Base-by-base conservation (phyloP, 441 rosid species). In the Arabidopsis lyrata region DNA sequence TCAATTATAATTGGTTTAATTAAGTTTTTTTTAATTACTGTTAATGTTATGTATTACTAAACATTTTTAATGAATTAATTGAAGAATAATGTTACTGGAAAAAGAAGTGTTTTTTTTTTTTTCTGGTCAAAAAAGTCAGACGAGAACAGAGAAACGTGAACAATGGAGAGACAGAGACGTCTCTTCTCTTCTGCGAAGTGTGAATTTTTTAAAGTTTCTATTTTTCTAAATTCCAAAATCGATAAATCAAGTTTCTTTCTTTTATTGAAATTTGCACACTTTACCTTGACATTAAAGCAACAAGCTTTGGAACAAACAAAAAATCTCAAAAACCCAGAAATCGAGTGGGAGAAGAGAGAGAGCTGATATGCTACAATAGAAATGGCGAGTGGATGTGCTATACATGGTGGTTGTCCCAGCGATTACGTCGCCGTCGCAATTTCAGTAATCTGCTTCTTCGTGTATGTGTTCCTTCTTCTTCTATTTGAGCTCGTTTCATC, bases 361-460 rank as follows among this genome's bases (percentile, higher is more conserved):
- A 63, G 41, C 56, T 53, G 68, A 71, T 70, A 76, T 78, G 78
- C 77, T 75, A 58, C 73, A 65, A 70, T 32, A 71, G 66, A 44
- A 13, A 88, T 88, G 91, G 82, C 80, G 53, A 53, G 4, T 41
- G 73, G 77, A 76, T 91, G 98, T 66, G 91, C 87, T 15, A 35
- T 34, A 53, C 27, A 16, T 59, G 97, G 96, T 47, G 98, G 96
- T 77, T 93, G 97, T 48, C 95, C 95, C 75, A 83, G 84, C 74
- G 97, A 93, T 78, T 93, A 88, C 84, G 57, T 88, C 18, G 98
- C 92, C 70, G 67, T 93, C 48, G 73, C 82, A 54, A 68, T 87
- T 16, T 90, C 97, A 15, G 44, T 66, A 10, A 68, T 90, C 70
- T 82, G 89, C 77, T 67, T 91, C 74, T 27, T 88, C 67, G 67